Percentiles rank a stretch among this genome's conserved stretches.
These are phyloP conservation scores for Oehlia diaphana DNA, from an alignment of 192 early-diverging fungal genomes.

Conservation along the genomic window DNA sequence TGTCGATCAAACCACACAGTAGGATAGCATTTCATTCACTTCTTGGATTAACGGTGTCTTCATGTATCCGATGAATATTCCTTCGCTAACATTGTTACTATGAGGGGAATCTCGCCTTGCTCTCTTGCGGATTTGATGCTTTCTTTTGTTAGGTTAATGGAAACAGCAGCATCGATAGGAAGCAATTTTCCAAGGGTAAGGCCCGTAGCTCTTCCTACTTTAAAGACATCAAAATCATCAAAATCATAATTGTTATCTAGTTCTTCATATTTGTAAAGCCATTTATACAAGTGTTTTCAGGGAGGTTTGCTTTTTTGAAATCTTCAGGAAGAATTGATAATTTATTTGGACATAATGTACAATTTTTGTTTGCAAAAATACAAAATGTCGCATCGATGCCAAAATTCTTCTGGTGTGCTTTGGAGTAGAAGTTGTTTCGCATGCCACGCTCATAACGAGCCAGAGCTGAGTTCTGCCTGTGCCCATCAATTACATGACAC, in stretches of 20 bases:
- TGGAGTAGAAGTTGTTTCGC: no score
- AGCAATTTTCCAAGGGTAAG: conserved; percentile 7
- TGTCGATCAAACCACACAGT: conserved; percentile 15
- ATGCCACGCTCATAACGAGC: no score
- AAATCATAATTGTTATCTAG: neutral
- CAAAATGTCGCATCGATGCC: neutral
- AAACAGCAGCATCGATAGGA: neutral
- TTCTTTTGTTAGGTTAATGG: conserved; percentile 15
- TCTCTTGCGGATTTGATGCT: neutral
- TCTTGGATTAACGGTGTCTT: neutral
- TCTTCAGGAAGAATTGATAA: neutral
- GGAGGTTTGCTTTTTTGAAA: neutral
- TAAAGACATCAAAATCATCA: conserved; percentile 4
- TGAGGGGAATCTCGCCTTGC: neutral
- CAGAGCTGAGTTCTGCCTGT: no score
- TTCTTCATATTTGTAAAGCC: conserved; percentile 5
- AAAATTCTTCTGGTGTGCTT: no score
- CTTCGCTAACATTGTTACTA: neutral
- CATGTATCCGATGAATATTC: conserved; percentile 6
- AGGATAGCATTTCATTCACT: neutral
- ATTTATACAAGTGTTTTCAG: conserved; percentile 5
- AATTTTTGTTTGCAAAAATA: neutral
- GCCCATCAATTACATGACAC: no score
- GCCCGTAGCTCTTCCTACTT: conserved; percentile 9
- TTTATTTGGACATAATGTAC: conserved; percentile 19